A percentile compares a stretch with the other conserved stretches of the same genome.
phyloP scores from a whole-genome alignment of 148 eudicot species.

The Nepenthes mirabilis region DNA sequence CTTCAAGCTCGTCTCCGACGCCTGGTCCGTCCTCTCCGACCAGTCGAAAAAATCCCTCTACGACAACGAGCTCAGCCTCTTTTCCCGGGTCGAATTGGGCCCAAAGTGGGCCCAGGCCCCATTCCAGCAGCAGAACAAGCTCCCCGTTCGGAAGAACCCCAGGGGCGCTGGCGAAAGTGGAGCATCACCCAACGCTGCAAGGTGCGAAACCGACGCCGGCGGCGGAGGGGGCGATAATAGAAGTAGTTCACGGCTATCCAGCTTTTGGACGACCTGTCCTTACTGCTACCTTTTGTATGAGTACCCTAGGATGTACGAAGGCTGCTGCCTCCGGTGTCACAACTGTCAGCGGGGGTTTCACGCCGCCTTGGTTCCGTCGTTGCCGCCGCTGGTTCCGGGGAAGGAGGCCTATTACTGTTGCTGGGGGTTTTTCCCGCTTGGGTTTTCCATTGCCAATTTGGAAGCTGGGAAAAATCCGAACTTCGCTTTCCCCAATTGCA shows the following conservation, averaged over 20 bases:
- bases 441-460: conserved; percentile 18
- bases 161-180: background rate
- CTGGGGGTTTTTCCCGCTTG: conserved; percentile 75
- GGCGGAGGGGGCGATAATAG: conserved; percentile 5
- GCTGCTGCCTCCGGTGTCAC: conserved; percentile 58
- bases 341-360: conserved; percentile 65
- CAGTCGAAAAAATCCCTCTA: conserved; percentile 14
- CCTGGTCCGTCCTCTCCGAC: conserved; percentile 53
- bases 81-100: conserved; percentile 33
- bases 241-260: conserved; percentile 1
- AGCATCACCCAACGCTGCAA: background rate
- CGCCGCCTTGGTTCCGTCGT: conserved; percentile 26
- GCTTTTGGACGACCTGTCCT: conserved; percentile 87
- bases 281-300: conserved; percentile 70
- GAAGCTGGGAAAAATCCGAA: background rate
- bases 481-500: too few species aligned
- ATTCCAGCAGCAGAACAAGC: conserved; percentile 10
- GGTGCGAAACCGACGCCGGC: background rate
- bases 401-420: conserved; percentile 76
- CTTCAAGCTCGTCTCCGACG: conserved; percentile 61
- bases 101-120: background rate
- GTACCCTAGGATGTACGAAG: conserved; percentile 42
- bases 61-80: conserved; percentile 36
- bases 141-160: conserved; percentile 34
- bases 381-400: conserved; percentile 63